These are phyloP conservation scores for Gynostemma pentaphyllum DNA, from an alignment of 306 rosid species.

Conservation along the genomic window DNA sequence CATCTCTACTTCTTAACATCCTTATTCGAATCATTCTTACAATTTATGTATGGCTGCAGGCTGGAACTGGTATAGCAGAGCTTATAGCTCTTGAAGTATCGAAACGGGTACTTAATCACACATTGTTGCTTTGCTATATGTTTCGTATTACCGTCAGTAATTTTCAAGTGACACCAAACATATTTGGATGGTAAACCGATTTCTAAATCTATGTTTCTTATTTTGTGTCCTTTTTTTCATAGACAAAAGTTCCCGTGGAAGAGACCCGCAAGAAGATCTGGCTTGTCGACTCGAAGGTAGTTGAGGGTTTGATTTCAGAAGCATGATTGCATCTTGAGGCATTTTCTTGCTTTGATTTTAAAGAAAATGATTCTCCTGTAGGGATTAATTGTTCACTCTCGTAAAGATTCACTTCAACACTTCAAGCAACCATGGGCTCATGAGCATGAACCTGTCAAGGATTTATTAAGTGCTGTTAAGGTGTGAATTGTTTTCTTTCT, in stretches of 20 bases:
- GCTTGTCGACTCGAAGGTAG: constrained; percentile 92
- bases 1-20: neutral
- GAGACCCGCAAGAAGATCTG: constrained; percentile 80
- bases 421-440: constrained; percentile 98
- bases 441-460: constrained; percentile 68
- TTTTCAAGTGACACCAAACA: neutral
- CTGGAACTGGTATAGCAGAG: constrained; percentile 95
- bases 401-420: constrained; percentile 72
- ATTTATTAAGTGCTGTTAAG: constrained; percentile 67
- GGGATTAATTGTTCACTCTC: constrained; percentile 82
- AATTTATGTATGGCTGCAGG: constrained; percentile 34
- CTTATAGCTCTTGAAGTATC: constrained; percentile 89
- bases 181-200: constrained; percentile 1
- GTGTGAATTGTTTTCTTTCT: constrained; percentile 17
- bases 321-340: neutral
- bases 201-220: neutral
- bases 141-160: neutral
- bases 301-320: neutral
- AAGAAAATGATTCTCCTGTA: constrained; percentile 20
- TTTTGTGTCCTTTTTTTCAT: neutral
- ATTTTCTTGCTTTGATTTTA: neutral
- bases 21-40: constrained; percentile 1
- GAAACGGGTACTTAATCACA: constrained; percentile 47
- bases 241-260: constrained; percentile 64
- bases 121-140: too few relatives aligned